Evolutionary conservation across 345 rosid species (phyloP), one percentile per base, ranked within the genome.

Genomic region (Theobroma cacao): DNA sequence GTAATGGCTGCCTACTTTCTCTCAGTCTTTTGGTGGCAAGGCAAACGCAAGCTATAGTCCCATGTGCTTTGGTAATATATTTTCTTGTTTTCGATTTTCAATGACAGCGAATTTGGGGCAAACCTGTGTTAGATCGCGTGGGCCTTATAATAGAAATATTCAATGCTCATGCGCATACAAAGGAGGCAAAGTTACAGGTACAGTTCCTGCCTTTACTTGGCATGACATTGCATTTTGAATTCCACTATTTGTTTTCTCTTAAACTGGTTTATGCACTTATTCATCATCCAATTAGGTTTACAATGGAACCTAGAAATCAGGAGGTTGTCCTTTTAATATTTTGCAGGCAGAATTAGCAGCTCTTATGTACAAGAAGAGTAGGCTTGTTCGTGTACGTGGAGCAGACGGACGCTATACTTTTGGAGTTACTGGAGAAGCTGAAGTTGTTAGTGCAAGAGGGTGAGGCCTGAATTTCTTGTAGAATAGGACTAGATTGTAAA

Each of bases 381-480:
- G 99, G 87, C 93, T 95, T 79, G 99, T 95, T 78, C 95, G 99
- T 41, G 92, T 89, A 36, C 89, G 96, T 52, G 90, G 97, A 33
- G 84, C 85, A 33, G 92, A 88, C 75, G 98, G 99, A 48, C 87
- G 93, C 43, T 83, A 60, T 41, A 85, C 92, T 36, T 93, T 95
- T 87, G 99, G 99, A 55, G 85, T 77, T 74, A 60, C 82, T 81
- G 98, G 94, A 74, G 99, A 95, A 81, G 97, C 96, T 82, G 96
- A 95, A 90, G 97, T 95, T 87, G 99, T 95, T 71, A 95, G 98
- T 90, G 99, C 97, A 24, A 87, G 97, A 80, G 99, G 99, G 99
- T 95, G 75, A 82, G 85, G 4, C 70, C 56, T n/a, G 31, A 70
- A 15, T 74, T 76, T 62, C 56, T 78, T 47, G 34, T 15, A 47